These are phyloP conservation scores for Amylocystis lapponica DNA, from an alignment of 768 basidiomycete genomes.

Conservation along the genomic window DNA sequence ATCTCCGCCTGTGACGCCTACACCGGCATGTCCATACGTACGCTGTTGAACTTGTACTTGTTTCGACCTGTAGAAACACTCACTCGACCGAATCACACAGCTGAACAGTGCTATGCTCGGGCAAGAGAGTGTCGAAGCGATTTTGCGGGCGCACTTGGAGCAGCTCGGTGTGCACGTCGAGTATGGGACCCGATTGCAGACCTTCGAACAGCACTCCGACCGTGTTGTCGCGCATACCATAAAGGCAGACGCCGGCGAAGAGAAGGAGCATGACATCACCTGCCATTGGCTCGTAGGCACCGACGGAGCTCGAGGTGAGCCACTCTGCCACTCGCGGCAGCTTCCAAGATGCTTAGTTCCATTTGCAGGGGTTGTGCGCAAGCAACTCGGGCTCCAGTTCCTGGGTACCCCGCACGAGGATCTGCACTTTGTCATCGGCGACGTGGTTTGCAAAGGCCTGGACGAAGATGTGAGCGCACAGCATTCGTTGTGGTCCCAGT, in stretches of 20 bases:
- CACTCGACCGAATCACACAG: too few relatives aligned
- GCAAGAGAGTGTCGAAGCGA: slow-evolving; percentile 20
- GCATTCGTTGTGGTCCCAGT: too few relatives aligned
- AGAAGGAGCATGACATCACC: slow-evolving; percentile 20
- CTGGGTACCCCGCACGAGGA: slow-evolving; percentile 30
- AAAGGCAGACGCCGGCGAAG: slow-evolving; percentile 14
- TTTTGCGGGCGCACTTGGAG: slow-evolving; percentile 25
- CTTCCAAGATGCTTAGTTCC: background rate
- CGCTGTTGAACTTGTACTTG: background rate
- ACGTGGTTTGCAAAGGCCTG: slow-evolving; percentile 32
- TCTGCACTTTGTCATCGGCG: slow-evolving; percentile 24
- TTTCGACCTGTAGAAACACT: too few relatives aligned
- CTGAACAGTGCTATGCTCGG: slow-evolving; percentile 5
- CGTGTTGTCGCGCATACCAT: slow-evolving; percentile 24
- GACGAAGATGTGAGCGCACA: slow-evolving; percentile 26
- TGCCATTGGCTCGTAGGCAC: slow-evolving; percentile 34
- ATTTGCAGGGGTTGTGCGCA: slow-evolving; percentile 33
- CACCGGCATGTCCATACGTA: slow-evolving; percentile 15
- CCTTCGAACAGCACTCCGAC: slow-evolving; percentile 28
- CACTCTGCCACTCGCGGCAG: background rate
- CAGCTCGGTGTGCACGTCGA: slow-evolving; percentile 28
- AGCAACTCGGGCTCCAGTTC: slow-evolving; percentile 36
- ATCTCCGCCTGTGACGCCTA: background rate
- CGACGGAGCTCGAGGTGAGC: slow-evolving; percentile 33
- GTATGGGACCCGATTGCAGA: slow-evolving; percentile 26